Evolutionary conservation across 768 basidiomycete genomes (phyloP).

Genomic region (Lepiota brunneoincarnata): DNA sequence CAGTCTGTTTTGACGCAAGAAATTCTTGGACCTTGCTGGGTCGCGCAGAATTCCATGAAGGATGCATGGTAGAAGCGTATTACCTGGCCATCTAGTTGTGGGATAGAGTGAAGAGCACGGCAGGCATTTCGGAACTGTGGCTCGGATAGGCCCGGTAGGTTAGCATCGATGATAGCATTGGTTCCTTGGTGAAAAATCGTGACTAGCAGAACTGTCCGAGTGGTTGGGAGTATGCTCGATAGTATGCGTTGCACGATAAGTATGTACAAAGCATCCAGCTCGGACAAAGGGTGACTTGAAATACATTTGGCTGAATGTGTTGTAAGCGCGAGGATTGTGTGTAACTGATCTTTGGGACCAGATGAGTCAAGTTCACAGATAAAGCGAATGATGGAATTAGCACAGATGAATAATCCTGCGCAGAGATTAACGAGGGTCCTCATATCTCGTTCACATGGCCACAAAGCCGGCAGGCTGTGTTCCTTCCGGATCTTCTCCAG

Average conservation of each 20-base stretch:
- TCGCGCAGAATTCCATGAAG: no score
- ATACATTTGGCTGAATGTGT: neutral
- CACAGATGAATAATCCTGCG: neutral
- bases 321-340: neutral
- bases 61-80: no score
- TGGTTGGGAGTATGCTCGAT: neutral
- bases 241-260: neutral
- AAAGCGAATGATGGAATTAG: neutral
- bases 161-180: neutral
- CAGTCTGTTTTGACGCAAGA: no score
- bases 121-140: neutral
- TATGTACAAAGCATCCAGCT: neutral
- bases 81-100: no score
- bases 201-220: neutral
- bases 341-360: constrained; percentile 4
- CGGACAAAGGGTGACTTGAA: neutral
- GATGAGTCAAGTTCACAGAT: neutral
- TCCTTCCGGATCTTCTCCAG: neutral
- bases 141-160: neutral
- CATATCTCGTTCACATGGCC: neutral
- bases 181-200: neutral
- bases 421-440: neutral
- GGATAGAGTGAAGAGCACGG: neutral
- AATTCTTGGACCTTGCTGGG: no score
- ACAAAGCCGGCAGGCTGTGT: neutral